phyloP scores from a whole-genome alignment of 352 stramenopile genomes.

The Phytophthora nicotianae region DNA sequence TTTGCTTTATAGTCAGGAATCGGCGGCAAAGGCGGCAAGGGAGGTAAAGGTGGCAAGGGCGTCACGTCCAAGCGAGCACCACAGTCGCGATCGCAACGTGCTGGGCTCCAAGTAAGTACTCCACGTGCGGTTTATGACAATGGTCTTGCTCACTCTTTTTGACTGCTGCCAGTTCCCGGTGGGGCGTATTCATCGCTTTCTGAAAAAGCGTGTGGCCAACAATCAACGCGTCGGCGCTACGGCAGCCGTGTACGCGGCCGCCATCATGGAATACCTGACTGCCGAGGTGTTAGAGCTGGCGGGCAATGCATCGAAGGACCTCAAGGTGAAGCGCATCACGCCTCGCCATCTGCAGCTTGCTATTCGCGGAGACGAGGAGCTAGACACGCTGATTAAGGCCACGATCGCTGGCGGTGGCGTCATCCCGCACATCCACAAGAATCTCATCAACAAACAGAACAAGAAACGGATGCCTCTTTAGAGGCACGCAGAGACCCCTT shows the following conservation, averaged over 20 bases:
- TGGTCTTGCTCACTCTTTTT: constrained; percentile 2
- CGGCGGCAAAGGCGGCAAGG: constrained; percentile 96
- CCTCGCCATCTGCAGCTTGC: constrained; percentile 99
- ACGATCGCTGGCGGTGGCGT: constrained; percentile 99
- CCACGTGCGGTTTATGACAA: background rate
- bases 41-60: constrained; percentile 99
- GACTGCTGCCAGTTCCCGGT: constrained; percentile 94
- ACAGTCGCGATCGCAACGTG: constrained; percentile 97
- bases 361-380: constrained; percentile 99
- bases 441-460: constrained; percentile 98
- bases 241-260: constrained; percentile 99
- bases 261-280: constrained; percentile 99
- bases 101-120: constrained; percentile 93
- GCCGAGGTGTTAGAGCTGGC: constrained; percentile 99
- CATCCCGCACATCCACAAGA: constrained; percentile 99
- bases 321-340: constrained; percentile 99
- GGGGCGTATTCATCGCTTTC: constrained; percentile 99
- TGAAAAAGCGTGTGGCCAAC: constrained; percentile 98
- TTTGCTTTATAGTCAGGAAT: constrained; percentile 64
- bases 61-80: constrained; percentile 99
- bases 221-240: constrained; percentile 99
- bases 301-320: constrained; percentile 96
- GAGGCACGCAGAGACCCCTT: constrained; percentile 1
- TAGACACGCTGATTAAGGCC: constrained; percentile 99
- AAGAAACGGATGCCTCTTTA: constrained; percentile 89